Evolutionary conservation across 768 basidiomycete genomes (phyloP).

Genomic region (Panus rudis): DNA sequence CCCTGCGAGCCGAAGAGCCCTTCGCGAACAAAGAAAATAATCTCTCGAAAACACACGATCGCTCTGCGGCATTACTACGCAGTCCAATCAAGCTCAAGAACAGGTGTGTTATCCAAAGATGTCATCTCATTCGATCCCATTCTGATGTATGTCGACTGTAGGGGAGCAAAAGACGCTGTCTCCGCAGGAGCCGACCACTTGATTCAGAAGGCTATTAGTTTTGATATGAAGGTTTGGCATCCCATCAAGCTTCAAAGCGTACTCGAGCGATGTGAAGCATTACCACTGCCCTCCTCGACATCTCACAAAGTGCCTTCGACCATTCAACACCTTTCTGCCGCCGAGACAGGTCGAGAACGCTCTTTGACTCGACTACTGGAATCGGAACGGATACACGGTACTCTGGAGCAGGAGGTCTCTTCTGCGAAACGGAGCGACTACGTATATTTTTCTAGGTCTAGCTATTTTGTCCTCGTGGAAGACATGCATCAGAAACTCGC

Average conservation of each 20-base stretch:
- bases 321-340: conserved; percentile 18
- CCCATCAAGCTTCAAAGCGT: conserved; percentile 65
- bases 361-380: conserved; percentile 60
- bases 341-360: conserved; percentile 27
- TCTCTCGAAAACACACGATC: conserved; percentile 27
- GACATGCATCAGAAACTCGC: conserved; percentile 79
- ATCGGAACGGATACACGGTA: conserved; percentile 79
- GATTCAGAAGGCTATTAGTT: conserved; percentile 57
- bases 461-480: conserved; percentile 85
- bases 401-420: conserved; percentile 87
- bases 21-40: conserved; percentile 61
- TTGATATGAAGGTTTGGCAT: conserved; percentile 85
- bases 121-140: conserved; percentile 1
- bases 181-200: conserved; percentile 34
- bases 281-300: conserved; percentile 23
- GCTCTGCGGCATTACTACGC: conserved; percentile 31
- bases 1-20: conserved; percentile 30
- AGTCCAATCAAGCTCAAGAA: conserved; percentile 62
- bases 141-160: conserved; percentile 7
- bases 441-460: conserved; percentile 72
- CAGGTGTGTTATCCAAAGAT: conserved; percentile 34
- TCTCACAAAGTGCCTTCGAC: conserved; percentile 23
- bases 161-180: conserved; percentile 25
- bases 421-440: conserved; percentile 82
- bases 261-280: conserved; percentile 58